Conservation (phyloP, 352 stramenopile species). For the Hyaloperonospora brassicae region DNA sequence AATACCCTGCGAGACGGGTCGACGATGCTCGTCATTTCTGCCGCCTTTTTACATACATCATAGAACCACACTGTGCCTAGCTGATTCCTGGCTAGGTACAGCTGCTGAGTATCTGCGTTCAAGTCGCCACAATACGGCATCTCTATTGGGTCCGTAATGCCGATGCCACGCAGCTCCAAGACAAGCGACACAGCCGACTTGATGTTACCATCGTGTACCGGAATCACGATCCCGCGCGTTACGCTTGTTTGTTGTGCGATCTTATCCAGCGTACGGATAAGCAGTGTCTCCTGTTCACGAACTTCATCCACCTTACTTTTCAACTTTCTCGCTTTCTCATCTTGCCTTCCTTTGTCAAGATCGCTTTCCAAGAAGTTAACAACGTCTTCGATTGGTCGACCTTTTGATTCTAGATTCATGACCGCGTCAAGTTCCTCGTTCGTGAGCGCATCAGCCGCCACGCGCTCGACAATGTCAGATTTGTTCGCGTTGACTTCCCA, state of each 20-base stretch:
- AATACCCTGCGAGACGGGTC: slow-evolving; percentile 36
- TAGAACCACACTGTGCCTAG: slow-evolving; percentile 44
- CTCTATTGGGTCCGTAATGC: slow-evolving; percentile 45
- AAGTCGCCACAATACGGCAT: slow-evolving; percentile 58
- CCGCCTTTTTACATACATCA: slow-evolving; percentile 45
- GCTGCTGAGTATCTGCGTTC: slow-evolving; percentile 17
- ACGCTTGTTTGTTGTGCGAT: slow-evolving; percentile 22
- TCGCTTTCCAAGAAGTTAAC: too few species aligned
- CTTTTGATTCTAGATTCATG: too few species aligned
- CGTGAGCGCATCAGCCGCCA: too few species aligned
- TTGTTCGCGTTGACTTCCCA: too few species aligned
- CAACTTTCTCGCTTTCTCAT: too few species aligned
- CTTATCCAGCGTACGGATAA: slow-evolving; percentile 18
- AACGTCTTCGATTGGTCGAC: too few species aligned
- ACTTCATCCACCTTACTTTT: too few species aligned
- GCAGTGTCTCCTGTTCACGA: too few species aligned
- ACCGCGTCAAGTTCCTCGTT: background rate
- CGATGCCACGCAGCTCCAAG: slow-evolving; percentile 42
- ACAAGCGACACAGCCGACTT: slow-evolving; percentile 48
- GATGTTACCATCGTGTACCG: slow-evolving; percentile 45
- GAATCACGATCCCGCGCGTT: slow-evolving; percentile 49
- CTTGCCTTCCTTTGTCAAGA: too few species aligned
- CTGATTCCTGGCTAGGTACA: slow-evolving; percentile 25
- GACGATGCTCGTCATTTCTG: slow-evolving; percentile 17
- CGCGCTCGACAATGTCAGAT: too few species aligned